These are phyloP conservation scores for Solanum bulbocastanum DNA, from an alignment of 257 asterid species.

Conservation along the genomic window DNA sequence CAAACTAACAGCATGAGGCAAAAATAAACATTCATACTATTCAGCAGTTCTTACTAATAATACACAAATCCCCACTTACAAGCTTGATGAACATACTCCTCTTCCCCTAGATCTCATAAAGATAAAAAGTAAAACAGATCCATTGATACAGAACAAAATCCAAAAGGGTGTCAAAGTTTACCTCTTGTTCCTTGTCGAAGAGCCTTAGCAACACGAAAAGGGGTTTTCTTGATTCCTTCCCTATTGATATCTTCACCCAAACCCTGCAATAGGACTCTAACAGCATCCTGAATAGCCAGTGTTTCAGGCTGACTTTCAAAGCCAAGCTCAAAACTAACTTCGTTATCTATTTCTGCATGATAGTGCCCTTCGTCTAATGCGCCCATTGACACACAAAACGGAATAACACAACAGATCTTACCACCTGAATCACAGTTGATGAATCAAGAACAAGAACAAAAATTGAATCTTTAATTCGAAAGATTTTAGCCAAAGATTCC, in stretches of 20 bases:
- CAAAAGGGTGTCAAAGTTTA: slow-evolving; percentile 1
- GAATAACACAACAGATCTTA: not conserved
- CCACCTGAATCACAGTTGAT: slow-evolving; percentile 3
- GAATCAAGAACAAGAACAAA: not conserved
- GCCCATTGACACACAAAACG: slow-evolving; percentile 47
- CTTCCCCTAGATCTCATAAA: not conserved
- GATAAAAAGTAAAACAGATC: not conserved
- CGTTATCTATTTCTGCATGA: slow-evolving; percentile 43
- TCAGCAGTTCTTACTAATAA: not conserved
- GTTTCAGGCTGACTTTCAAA: slow-evolving; percentile 41
- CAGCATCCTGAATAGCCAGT: slow-evolving; percentile 66
- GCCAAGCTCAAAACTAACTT: slow-evolving; percentile 46
- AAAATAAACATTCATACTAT: not conserved
- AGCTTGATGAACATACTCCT: not conserved
- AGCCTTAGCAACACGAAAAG: slow-evolving; percentile 91
- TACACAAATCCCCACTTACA: not conserved
- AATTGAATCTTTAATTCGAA: not conserved
- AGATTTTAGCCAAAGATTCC: slow-evolving; percentile 25
- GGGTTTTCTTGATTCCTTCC: slow-evolving; percentile 75
- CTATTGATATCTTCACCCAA: slow-evolving; percentile 90
- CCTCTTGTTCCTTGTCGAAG: slow-evolving; percentile 83
- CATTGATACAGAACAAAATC: not conserved
- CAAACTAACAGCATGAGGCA: not conserved
- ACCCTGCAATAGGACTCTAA: slow-evolving; percentile 73
- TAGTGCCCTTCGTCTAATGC: slow-evolving; percentile 76